Evolutionary conservation across 352 stramenopile species (phyloP).

Genomic region (Phytopythium ostracodes): DNA sequence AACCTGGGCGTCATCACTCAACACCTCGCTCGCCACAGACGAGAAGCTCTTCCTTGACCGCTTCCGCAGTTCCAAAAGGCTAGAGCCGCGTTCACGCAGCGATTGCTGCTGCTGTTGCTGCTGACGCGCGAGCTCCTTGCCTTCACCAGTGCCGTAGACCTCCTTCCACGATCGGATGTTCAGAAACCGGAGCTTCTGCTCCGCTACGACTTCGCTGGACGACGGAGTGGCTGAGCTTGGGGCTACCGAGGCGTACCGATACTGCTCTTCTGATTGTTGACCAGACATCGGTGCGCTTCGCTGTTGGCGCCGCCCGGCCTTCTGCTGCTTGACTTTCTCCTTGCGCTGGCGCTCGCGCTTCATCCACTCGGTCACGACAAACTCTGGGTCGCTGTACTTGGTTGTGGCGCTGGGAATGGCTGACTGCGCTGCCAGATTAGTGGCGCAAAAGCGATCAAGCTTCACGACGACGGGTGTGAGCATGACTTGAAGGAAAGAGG

Average conservation of each 20-base stretch:
- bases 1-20: slow-evolving; percentile 2
- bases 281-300: not conserved
- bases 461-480: too few relatives aligned
- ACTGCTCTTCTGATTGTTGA: slow-evolving; percentile 5
- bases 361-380: slow-evolving; percentile 62
- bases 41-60: slow-evolving; percentile 20
- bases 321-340: slow-evolving; percentile 32
- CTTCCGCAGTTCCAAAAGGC: slow-evolving; percentile 17
- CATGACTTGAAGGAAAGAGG: too few relatives aligned
- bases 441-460: slow-evolving; percentile 34
- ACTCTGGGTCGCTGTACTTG: slow-evolving; percentile 57
- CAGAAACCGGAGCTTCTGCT: slow-evolving; percentile 43
- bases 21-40: slow-evolving; percentile 13
- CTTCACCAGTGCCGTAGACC: slow-evolving; percentile 57
- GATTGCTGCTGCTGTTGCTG: slow-evolving; percentile 8
- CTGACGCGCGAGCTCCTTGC: slow-evolving; percentile 36
- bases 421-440: not conserved
- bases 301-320: slow-evolving; percentile 23
- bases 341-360: too few relatives aligned
- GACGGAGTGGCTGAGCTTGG: slow-evolving; percentile 14
- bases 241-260: slow-evolving; percentile 13
- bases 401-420: slow-evolving; percentile 25
- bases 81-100: slow-evolving; percentile 13
- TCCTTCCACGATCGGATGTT: slow-evolving; percentile 61
- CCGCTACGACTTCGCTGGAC: slow-evolving; percentile 15